A percentile compares a stretch with the other conserved stretches of the same genome.
Conservation (phyloP, 1,284 basidiomycete species). For the Pulveroboletus sp. region DNA sequence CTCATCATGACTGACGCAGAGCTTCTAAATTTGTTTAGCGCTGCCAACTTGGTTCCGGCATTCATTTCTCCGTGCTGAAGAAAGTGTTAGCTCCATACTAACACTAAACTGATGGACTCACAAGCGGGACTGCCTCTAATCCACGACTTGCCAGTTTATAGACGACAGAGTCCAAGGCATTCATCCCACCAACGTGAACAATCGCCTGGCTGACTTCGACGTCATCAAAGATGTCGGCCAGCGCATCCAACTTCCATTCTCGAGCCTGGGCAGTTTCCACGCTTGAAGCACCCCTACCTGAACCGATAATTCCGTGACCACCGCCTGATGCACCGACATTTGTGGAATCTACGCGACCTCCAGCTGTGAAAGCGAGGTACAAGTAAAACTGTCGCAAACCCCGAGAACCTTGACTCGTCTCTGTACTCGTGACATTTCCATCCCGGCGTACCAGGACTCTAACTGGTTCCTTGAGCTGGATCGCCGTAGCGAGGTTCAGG, state of each 20-base stretch:
- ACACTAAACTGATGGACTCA: slow-evolving; percentile 13
- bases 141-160: slow-evolving; percentile 87
- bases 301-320: slow-evolving; percentile 88
- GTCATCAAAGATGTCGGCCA: slow-evolving; percentile 92
- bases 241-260: slow-evolving; percentile 96
- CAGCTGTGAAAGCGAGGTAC: slow-evolving; percentile 88
- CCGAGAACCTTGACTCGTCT: slow-evolving; percentile 71
- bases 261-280: slow-evolving; percentile 87
- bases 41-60: slow-evolving; percentile 73
- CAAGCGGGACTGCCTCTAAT: slow-evolving; percentile 68
- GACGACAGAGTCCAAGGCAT: slow-evolving; percentile 81
- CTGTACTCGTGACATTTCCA: slow-evolving; percentile 77
- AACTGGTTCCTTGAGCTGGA: slow-evolving; percentile 92
- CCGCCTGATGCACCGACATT: slow-evolving; percentile 48
- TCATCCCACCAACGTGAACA: slow-evolving; percentile 87
- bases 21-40: slow-evolving; percentile 78
- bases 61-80: slow-evolving; percentile 85
- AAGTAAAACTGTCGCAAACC: slow-evolving; percentile 92
- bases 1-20: slow-evolving; percentile 57
- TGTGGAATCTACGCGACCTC: slow-evolving; percentile 66
- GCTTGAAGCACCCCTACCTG: slow-evolving; percentile 74
- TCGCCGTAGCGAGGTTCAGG: slow-evolving; percentile 83
- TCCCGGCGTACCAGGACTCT: slow-evolving; percentile 96
- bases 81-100: slow-evolving; percentile 7
- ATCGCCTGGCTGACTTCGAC: slow-evolving; percentile 83